Evolutionary conservation across 306 rosid genomes (phyloP), one percentile per base, ranked within the genome.

Genomic region (Betula pendula): DNA sequence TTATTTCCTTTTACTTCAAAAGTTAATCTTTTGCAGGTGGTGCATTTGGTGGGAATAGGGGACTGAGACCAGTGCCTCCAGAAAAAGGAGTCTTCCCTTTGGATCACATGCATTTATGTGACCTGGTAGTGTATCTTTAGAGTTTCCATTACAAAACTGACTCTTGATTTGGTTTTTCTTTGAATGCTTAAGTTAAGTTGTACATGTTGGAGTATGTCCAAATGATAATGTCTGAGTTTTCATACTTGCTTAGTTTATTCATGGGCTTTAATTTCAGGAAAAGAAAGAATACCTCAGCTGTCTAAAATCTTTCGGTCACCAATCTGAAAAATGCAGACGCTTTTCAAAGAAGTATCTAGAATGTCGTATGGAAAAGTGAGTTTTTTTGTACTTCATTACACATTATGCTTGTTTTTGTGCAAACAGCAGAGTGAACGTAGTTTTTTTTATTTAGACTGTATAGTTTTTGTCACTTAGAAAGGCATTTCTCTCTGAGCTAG

Each of bases 1-100:
- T 20, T 40, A 11, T 10, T 38, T 70, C 12, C 51, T 33, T 74
- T 27, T 2, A 16, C 13, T 25, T 17, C 14, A 8, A 48, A 71
- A 47, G 25, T 53, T 66, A 50, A 29, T 75, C 50, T 84, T 48
- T 67, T 51, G 81, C 60, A 95, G 97, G 99, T 48, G 98, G 97
- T 69, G 96, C 98, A 24, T 95, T 95, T 88, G 98, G 98, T 49
- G 99, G 99, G 43, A 92, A 88, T 77, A 86, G 99, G 79, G 99
- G 98, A 53, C 81, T 89, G 69, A 86, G 96, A 38, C 97, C 98
- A 2, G 88, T 95, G 66, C 98, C 97, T 80, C 98, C 98, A 2
- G 97, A 95, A 79, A 95, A 95, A 85, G 98, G 98, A 71, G 83
- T 95, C 73, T 95, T 92, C 79, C 98, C 98, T 69, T 89, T 95